A percentile compares a stretch with the other conserved stretches of the same genome.
phyloP scores from a whole-genome alignment of 257 asterid genomes.

The Solanum gandarillasii region DNA sequence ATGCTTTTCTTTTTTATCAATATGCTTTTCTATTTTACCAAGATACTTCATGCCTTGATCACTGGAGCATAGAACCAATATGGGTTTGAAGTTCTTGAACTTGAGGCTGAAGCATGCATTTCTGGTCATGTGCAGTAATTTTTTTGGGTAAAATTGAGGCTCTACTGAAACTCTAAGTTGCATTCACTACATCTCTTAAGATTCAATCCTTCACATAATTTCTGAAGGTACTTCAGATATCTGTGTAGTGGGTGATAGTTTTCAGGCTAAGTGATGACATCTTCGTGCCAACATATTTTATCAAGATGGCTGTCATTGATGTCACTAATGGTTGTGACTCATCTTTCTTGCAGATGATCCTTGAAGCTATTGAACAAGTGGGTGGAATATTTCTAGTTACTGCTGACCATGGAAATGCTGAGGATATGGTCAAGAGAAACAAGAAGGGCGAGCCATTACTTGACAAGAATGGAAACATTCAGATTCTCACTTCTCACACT shows the following conservation, averaged over 20 bases:
- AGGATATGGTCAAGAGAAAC: constrained; percentile 97
- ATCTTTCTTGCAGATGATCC: constrained; percentile 45
- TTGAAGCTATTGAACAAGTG: constrained; percentile 84
- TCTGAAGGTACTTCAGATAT: background rate
- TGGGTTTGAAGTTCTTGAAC: background rate
- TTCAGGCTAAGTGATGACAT: background rate
- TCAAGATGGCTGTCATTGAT: background rate
- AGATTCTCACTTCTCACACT: constrained; percentile 89
- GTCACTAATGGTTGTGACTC: background rate
- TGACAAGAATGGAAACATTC: constrained; percentile 80
- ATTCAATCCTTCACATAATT: background rate
- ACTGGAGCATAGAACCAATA: background rate
- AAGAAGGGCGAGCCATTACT: constrained; percentile 90
- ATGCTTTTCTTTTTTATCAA: background rate
- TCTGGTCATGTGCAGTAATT: background rate
- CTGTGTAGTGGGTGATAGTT: background rate
- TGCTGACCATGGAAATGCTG: constrained; percentile 98
- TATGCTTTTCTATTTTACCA: background rate
- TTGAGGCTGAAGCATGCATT: background rate
- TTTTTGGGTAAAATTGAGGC: background rate
- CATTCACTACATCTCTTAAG: background rate
- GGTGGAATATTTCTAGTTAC: constrained; percentile 93
- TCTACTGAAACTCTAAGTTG: background rate
- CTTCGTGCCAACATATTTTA: background rate
- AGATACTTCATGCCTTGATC: background rate